Evolutionary conservation across 345 rosid species (phyloP), one percentile per base, ranked within the genome.

Genomic region (Gossypium anomalum): DNA sequence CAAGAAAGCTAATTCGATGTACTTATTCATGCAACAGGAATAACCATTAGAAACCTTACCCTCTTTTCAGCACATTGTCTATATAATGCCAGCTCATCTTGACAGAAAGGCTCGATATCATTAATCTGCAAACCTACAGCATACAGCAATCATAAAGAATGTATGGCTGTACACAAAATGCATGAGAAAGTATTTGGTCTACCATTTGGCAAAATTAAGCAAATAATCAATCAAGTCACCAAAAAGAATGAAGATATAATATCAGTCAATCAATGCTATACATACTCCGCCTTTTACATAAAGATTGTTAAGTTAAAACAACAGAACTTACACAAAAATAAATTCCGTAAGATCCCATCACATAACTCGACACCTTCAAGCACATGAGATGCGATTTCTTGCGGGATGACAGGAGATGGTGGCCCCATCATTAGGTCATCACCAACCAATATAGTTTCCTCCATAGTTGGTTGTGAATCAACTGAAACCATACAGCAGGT

Each of bases 341-440:
- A 87, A 78, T 89, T 95, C 81, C 94, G 87, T 78, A 93, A 83
- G 61, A 90, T 83, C 55, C 94, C 94, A 73, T 95, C 94, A 23
- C 99, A 93, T 71, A 95, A 74, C 27, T 93, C 86, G 74, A 95
- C 89, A 57, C 97, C 98, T 84, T 91, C 87, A 51, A 94, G 87
- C 64, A 94, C 95, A 75, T 93, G 94, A 59, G 97, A 77, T 47
- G 99, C 94, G 57, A 93, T 95, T 83, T 95, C 99, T 76, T 86
- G 89, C 52, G 98, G 97, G 74, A 93, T 86, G 82, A 91, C 45
- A 65, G 98, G 96, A 60, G 97, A 93, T 64, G 98, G 96, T 47
- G 91, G 97, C 20, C 98, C 97, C 90, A 60, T 85, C 99, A 95
- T 95, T 2, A 95, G 83, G 83, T 95, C 98, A 76, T 91, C 99